phyloP scores from a whole-genome alignment of 768 basidiomycete species.

The Lactarius deliciosus region DNA sequence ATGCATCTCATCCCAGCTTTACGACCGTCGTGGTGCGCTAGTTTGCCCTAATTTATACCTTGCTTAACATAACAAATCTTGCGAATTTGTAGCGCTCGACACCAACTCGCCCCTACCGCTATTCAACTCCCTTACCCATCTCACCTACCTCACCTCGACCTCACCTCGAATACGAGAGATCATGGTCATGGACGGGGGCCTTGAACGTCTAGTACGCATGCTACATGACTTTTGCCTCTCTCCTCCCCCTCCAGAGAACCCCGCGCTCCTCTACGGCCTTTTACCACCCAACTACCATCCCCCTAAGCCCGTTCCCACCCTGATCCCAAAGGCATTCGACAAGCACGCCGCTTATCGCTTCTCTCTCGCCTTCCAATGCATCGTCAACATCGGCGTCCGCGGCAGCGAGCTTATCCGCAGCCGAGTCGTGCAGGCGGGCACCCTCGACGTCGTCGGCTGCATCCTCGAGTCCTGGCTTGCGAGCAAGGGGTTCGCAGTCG shows the following conservation, averaged over 20 bases:
- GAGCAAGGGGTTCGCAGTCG: conserved; percentile 83
- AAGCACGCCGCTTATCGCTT: conserved; percentile 87
- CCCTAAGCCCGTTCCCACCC: conserved; percentile 54
- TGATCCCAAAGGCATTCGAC: conserved; percentile 71
- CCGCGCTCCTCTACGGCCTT: conserved; percentile 74
- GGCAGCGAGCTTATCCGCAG: conserved; percentile 91
- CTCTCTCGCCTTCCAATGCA: conserved; percentile 91
- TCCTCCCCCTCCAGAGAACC: conserved; percentile 80
- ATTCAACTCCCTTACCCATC: conserved; percentile 93
- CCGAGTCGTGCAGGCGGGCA: conserved; percentile 92
- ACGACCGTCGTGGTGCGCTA: conserved; percentile 85
- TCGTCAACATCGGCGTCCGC: conserved; percentile 95
- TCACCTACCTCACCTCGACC: conserved; percentile 94
- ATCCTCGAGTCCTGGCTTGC: conserved; percentile 93
- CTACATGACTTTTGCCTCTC: conserved; percentile 84
- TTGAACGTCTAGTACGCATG: conserved; percentile 92
- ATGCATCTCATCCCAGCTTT: conserved; percentile 90
- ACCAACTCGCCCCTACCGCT: conserved; percentile 63
- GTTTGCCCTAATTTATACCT: conserved; percentile 11
- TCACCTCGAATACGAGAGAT: conserved; percentile 98
- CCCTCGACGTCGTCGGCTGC: conserved; percentile 89
- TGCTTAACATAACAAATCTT: not conserved
- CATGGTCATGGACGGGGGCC: conserved; percentile 95
- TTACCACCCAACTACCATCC: conserved; percentile 60
- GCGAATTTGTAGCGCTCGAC: conserved; percentile 43